A percentile compares a stretch with the other conserved stretches of the same genome.
These are phyloP conservation scores for Irpex sp. DNA, from an alignment of 1,284 basidiomycete species.

Conservation along the genomic window DNA sequence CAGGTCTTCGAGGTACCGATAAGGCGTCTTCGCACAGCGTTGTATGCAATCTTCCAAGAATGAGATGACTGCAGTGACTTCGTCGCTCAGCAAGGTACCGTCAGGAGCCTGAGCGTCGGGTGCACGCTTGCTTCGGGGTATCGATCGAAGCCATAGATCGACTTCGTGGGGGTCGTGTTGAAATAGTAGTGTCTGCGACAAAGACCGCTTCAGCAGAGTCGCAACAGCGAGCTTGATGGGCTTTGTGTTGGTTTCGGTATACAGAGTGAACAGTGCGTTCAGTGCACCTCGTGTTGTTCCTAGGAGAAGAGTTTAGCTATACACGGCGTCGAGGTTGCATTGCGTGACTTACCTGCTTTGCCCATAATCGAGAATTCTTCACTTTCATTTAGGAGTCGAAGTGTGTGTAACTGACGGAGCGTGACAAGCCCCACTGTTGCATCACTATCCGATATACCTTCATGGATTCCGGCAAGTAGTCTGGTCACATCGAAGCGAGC, in stretches of 20 bases:
- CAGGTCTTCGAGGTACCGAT: constrained; percentile 82
- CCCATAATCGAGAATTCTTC: constrained; percentile 77
- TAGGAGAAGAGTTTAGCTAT: constrained; percentile 8
- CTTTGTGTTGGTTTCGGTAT: constrained; percentile 44
- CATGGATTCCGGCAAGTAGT: constrained; percentile 55
- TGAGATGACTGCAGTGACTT: constrained; percentile 54
- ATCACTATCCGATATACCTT: constrained; percentile 4
- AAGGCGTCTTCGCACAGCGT: constrained; percentile 82
- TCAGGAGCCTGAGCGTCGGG: constrained; percentile 41
- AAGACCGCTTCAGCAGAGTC: constrained; percentile 55
- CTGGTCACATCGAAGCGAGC: constrained; percentile 85
- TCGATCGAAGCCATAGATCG: constrained; percentile 68
- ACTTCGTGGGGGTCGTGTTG: constrained; percentile 78
- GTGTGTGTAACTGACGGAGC: constrained; percentile 73
- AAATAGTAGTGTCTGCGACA: constrained; percentile 75
- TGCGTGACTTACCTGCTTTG: constrained; percentile 54
- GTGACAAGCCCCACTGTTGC: constrained; percentile 46
- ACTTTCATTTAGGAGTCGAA: constrained; percentile 68
- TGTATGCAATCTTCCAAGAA: constrained; percentile 89
- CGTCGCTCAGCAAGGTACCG: constrained; percentile 53
- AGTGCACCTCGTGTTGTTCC: constrained; percentile 52
- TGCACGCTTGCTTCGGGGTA: constrained; percentile 40
- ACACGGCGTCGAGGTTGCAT: neutral
- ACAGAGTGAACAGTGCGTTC: constrained; percentile 65
- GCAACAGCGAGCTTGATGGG: constrained; percentile 56